Conservation (phyloP, 2,329 filamentous ascomycete species). For the Fonsecaea monophora region DNA sequence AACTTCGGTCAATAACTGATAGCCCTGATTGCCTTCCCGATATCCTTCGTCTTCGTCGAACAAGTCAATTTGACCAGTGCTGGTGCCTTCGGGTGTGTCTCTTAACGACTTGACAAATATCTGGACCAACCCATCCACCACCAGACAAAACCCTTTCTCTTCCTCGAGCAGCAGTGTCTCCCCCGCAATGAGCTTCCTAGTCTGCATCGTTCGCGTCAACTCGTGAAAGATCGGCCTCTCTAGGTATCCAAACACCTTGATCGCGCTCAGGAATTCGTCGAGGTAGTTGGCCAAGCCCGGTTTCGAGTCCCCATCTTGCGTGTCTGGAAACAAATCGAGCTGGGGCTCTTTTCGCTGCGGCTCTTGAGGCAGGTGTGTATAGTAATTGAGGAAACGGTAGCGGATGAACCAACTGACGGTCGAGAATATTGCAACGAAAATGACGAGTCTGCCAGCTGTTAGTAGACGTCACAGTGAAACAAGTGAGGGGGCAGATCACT, state of each 20-base stretch:
- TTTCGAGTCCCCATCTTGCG: constrained; percentile 87
- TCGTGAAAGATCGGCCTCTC: constrained; percentile 98
- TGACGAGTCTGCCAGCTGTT: constrained; percentile 67
- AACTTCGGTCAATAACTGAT: constrained; percentile 94
- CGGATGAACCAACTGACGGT: constrained; percentile 90
- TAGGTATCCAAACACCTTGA: constrained; percentile 98
- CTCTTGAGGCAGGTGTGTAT: constrained; percentile 89
- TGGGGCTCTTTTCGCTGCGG: constrained; percentile 95
- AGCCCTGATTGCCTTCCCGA: constrained; percentile 75
- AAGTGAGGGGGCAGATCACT: constrained; percentile 43
- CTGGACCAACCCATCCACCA: constrained; percentile 94
- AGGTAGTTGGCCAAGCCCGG: constrained; percentile 93
- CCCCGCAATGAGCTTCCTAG: constrained; percentile 90
- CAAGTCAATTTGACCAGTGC: constrained; percentile 55
- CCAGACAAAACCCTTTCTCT: constrained; percentile 96
- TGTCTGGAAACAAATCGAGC: constrained; percentile 92
- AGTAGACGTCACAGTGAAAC: not conserved
- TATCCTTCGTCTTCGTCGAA: constrained; percentile 72
- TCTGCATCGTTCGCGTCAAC: constrained; percentile 97
- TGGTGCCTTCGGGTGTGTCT: constrained; percentile 48
- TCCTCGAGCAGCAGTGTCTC: constrained; percentile 95
- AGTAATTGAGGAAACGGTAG: constrained; percentile 97
- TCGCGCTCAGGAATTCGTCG: constrained; percentile 96
- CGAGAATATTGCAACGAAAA: constrained; percentile 78
- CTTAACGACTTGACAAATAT: constrained; percentile 94